These are phyloP conservation scores for Chalciporus sp. DNA, from an alignment of 1,284 basidiomycete genomes.

Conservation along the genomic window DNA sequence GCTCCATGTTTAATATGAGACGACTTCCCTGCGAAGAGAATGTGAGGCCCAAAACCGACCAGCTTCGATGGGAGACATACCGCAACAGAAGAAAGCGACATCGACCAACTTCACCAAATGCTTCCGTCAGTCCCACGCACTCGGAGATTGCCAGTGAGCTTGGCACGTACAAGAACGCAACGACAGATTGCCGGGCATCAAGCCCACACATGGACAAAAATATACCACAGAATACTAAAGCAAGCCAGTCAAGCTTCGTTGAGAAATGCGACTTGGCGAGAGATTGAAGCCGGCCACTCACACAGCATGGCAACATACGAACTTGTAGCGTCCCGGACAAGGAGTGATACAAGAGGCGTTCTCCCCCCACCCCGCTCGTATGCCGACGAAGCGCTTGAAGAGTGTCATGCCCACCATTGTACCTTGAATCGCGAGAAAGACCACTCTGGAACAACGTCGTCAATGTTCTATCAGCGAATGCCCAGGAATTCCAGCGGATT, in stretches of 20 bases:
- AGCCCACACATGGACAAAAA: background rate
- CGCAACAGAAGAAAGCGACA: conserved; percentile 4
- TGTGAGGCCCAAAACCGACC: background rate
- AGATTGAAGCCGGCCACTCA: conserved; percentile 12
- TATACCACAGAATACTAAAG: conserved; percentile 11
- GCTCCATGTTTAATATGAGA: conserved; percentile 23
- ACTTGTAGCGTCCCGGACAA: conserved; percentile 17
- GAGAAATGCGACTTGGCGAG: background rate
- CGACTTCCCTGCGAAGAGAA: conserved; percentile 15
- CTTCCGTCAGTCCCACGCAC: background rate
- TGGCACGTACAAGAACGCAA: conserved; percentile 13
- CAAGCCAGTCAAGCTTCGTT: background rate
- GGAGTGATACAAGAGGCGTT: conserved; percentile 18
- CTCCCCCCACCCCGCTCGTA: conserved; percentile 14
- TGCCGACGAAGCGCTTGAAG: conserved; percentile 7
- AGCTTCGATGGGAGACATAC: background rate
- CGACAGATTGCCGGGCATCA: conserved; percentile 1
- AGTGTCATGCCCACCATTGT: conserved; percentile 10
- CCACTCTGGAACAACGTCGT: conserved; percentile 5
- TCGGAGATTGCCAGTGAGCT: background rate
- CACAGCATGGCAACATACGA: conserved; percentile 11
- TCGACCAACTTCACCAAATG: conserved; percentile 12
- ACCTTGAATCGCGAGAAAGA: conserved; percentile 8
- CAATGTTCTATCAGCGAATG: background rate
- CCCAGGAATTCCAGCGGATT: background rate